phyloP scores from a whole-genome alignment of 1,284 basidiomycete genomes.

The Marasmius fiardii region DNA sequence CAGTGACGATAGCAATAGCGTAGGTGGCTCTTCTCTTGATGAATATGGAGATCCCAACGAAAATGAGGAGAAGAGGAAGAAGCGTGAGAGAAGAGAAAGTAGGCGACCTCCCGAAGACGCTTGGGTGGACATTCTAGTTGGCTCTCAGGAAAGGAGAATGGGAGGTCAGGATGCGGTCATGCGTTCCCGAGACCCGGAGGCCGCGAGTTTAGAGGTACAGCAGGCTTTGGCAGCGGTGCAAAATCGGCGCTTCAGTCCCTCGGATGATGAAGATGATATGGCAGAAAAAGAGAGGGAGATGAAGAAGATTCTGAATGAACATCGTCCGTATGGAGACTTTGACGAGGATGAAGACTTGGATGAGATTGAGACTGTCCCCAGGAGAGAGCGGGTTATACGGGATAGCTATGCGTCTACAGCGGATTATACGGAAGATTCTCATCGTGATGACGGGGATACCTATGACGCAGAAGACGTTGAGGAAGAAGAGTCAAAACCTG shows the following conservation, averaged over 20 bases:
- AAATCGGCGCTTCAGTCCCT: conserved; percentile 45
- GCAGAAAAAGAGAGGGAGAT: conserved; percentile 8
- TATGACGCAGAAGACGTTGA: conserved; percentile 18
- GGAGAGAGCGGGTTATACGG: conserved; percentile 21
- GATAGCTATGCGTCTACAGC: conserved; percentile 16
- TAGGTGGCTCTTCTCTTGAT: conserved; percentile 11
- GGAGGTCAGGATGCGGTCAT: conserved; percentile 52
- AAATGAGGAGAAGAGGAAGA: conserved; percentile 19
- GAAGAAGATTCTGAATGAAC: neutral
- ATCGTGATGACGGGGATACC: conserved; percentile 14
- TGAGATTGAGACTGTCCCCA: conserved; percentile 39
- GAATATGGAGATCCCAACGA: conserved; percentile 14
- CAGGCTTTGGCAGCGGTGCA: conserved; percentile 66
- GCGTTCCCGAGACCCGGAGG: conserved; percentile 57
- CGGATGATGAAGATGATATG: conserved; percentile 27
- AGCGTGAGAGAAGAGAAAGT: conserved; percentile 22
- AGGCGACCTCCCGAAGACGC: conserved; percentile 53
- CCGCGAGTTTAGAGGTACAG: conserved; percentile 68
- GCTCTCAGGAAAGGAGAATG: conserved; percentile 56
- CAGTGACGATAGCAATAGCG: conserved; percentile 54
- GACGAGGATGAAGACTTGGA: conserved; percentile 36
- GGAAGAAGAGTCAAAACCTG: conserved; percentile 13
- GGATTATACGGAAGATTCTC: conserved; percentile 17
- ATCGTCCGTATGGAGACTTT: neutral
- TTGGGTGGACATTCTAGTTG: conserved; percentile 84